These are phyloP conservation scores for Penicillium sp. DNA, from an alignment of 2,329 filamentous ascomycete species.

Conservation along the genomic window DNA sequence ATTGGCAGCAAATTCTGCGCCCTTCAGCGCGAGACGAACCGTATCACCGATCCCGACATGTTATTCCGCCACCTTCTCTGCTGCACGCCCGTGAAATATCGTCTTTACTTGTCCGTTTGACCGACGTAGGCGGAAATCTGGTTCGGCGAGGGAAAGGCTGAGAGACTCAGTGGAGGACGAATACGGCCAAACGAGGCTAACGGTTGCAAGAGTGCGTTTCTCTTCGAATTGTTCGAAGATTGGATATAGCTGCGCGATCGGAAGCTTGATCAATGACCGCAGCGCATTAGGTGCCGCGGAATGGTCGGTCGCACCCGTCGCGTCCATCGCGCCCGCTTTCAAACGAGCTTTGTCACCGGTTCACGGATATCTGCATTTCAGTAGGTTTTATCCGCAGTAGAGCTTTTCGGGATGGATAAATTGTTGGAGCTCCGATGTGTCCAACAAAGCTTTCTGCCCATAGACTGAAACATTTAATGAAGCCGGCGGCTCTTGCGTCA, in stretches of 20 bases:
- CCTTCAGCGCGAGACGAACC: constrained; percentile 66
- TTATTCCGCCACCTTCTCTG: constrained; percentile 64
- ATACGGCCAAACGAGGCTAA: constrained; percentile 90
- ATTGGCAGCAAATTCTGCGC: constrained; percentile 62
- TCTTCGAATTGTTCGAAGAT: constrained; percentile 24
- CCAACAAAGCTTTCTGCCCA: no score
- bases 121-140: constrained; percentile 76
- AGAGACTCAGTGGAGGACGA: constrained; percentile 72
- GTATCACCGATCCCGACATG: constrained; percentile 76
- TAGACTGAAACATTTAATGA: no score
- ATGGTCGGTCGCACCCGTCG: constrained; percentile 30
- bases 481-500: no score
- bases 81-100: constrained; percentile 68
- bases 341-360: constrained; percentile 5
- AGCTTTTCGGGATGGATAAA: no score
- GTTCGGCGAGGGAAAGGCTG: constrained; percentile 78
- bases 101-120: constrained; percentile 77
- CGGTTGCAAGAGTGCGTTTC: constrained; percentile 61
- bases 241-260: constrained; percentile 45
- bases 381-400: no score
- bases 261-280: constrained; percentile 26
- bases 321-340: constrained; percentile 10
- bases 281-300: constrained; percentile 23
- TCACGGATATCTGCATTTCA: constrained; percentile 1
- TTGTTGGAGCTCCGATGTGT: no score